These are phyloP conservation scores for Cyberlindnera meyerae DNA, from an alignment of 805 yeast species.

Conservation along the genomic window DNA sequence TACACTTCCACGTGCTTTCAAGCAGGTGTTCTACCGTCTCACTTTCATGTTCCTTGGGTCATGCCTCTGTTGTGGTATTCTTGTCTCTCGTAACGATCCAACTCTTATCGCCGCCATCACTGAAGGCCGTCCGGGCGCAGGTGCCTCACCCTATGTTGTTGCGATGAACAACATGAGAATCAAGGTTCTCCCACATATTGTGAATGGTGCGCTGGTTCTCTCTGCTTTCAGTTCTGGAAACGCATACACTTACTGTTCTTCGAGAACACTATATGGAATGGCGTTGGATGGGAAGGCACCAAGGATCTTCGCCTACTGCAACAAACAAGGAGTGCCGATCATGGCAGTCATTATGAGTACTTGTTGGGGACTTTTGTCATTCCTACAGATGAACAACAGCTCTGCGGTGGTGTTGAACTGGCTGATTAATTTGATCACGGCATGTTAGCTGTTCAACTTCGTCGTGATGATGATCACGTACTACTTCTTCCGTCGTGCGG, in stretches of 20 bases:
- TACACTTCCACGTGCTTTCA: slow-evolving; percentile 73
- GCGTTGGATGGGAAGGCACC: slow-evolving; percentile 76
- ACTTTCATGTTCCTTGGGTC: slow-evolving; percentile 68
- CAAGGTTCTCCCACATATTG: slow-evolving; percentile 64
- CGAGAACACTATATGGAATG: slow-evolving; percentile 63
- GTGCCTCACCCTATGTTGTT: slow-evolving; percentile 76
- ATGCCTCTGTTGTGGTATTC: slow-evolving; percentile 71
- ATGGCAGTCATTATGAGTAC: slow-evolving; percentile 46
- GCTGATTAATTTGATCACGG: slow-evolving; percentile 68
- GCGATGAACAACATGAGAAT: slow-evolving; percentile 73
- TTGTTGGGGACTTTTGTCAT: slow-evolving; percentile 59
- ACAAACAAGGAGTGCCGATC: slow-evolving; percentile 66
- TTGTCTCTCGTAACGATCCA: slow-evolving; percentile 68
- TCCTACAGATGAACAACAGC: slow-evolving; percentile 55
- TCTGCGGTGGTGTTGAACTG: slow-evolving; percentile 65
- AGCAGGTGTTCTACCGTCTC: slow-evolving; percentile 65
- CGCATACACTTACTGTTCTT: slow-evolving; percentile 70
- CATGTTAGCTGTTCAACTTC: slow-evolving; percentile 62
- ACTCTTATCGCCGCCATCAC: slow-evolving; percentile 51
- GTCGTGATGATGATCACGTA: slow-evolving; percentile 53
- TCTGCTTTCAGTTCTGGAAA: slow-evolving; percentile 84
- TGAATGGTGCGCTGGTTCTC: slow-evolving; percentile 70
- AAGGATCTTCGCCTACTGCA: slow-evolving; percentile 53
- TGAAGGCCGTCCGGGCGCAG: slow-evolving; percentile 67
- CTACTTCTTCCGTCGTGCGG: slow-evolving; percentile 57